Evolutionary conservation across 2,329 filamentous ascomycete species (phyloP).

Genomic region (Diplodia scrobiculata): DNA sequence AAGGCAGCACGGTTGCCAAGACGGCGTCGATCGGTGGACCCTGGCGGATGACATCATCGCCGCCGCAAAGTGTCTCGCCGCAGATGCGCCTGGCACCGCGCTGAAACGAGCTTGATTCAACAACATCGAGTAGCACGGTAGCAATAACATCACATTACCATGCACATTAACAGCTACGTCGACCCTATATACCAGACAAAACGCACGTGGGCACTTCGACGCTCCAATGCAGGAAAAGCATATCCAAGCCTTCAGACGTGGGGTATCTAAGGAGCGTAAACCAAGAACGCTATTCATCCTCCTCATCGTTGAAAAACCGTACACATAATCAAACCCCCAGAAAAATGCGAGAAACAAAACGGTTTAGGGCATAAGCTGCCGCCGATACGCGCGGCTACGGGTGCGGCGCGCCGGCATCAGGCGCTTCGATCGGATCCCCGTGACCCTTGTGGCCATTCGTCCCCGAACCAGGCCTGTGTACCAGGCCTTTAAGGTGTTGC

Average conservation of each 20-base stretch:
- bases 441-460: constrained; percentile 15
- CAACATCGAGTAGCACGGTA: not conserved
- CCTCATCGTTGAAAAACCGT: not conserved
- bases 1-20: constrained; percentile 22
- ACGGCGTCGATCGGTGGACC: constrained; percentile 17
- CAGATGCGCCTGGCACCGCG: not conserved
- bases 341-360: not conserved
- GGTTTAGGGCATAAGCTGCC: no score
- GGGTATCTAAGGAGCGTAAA: constrained; percentile 24
- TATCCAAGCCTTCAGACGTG: constrained; percentile 9
- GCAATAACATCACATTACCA: not conserved
- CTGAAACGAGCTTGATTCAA: constrained; percentile 5
- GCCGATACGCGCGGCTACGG: not conserved
- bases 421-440: constrained; percentile 6
- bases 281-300: not conserved
- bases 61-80: constrained; percentile 1
- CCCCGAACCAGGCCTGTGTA: constrained; percentile 17
- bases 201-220: not conserved
- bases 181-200: not conserved
- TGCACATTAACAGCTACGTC: not conserved
- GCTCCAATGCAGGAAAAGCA: not conserved
- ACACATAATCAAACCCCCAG: not conserved
- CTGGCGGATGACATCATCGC: constrained; percentile 21
- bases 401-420: not conserved
- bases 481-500: constrained; percentile 26